These are phyloP conservation scores for Penicillium nordicum DNA, from an alignment of 2,329 filamentous ascomycete species.

Conservation along the genomic window DNA sequence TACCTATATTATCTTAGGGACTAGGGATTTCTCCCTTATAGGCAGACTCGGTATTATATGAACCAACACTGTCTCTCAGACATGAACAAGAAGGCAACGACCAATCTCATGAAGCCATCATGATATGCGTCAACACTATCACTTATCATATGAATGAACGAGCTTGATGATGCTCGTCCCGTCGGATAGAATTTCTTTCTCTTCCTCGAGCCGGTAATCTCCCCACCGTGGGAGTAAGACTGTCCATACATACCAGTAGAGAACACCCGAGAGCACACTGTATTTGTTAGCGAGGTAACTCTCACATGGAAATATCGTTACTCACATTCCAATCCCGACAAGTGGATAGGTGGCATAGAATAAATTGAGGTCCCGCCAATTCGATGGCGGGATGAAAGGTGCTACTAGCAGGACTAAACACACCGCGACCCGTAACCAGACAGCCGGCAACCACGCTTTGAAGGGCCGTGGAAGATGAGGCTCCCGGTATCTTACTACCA, in stretches of 20 bases:
- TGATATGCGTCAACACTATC: not conserved
- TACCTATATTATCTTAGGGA: not conserved
- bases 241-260: constrained; percentile 70
- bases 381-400: constrained; percentile 59
- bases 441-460: constrained; percentile 61
- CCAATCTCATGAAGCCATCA: not conserved
- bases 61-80: not conserved
- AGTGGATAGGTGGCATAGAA: constrained; percentile 55
- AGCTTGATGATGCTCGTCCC: constrained; percentile 65
- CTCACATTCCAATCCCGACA: constrained; percentile 47
- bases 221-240: constrained; percentile 57
- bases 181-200: constrained; percentile 58
- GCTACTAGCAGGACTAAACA: constrained; percentile 56
- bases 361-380: constrained; percentile 47
- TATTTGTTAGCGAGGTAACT: constrained; percentile 9
- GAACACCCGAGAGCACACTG: constrained; percentile 56
- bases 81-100: too few species aligned
- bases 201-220: constrained; percentile 62
- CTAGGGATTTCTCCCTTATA: not conserved
- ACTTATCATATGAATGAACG: constrained; percentile 26
- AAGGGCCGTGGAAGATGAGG: constrained; percentile 63
- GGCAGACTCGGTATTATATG: not conserved
- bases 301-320: constrained; percentile 13
- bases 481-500: constrained; percentile 58
- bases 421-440: constrained; percentile 54